Base-by-base conservation (phyloP, 805 yeast species). In the Nadsonia fulvescens region DNA sequence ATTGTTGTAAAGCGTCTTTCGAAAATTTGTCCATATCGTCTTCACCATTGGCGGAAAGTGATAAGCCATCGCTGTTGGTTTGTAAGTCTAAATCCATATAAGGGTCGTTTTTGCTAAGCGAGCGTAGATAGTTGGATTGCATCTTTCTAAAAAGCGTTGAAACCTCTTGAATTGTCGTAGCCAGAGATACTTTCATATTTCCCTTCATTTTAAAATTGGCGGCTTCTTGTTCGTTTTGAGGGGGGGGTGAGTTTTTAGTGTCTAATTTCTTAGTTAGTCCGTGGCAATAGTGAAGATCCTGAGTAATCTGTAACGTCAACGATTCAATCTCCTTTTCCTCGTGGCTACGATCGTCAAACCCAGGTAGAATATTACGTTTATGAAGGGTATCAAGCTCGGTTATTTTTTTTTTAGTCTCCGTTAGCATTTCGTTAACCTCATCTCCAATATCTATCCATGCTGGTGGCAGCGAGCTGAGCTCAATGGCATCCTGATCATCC, bases 111-210 rank as follows among this genome's bases (percentile, higher is more conserved):
- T 76, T 69, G 13, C 28, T 27, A 31, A 86, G 56, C 37, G 75
- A 77, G 44, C 78, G 75, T 43, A 89, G 70, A 42, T 89, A 89
- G 36, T 75, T 71, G 42, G 86, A 79, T 47, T 89, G 99, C 39
- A 89, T 54, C 43, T 78, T 76, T 27, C 96, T 56, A 51, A 83
- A 89, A 27, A 61, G 63, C 11, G 83, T 65, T 20, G 91, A 74
- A 23, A 66, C 54, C 21, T 68, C 70, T 46, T 89, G 98, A 12
- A 89, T 71, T 45, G 73, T 70, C 23, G 74, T 57, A 3, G 98
- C 98, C 47, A 83, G 70, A 24, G 70, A 70, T 39, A 78, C 77
- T 47, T 78, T 75, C 53, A 79, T 66, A 49, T 86, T 89, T 25
- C 69, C 72, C 30, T 81, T 56, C 58, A 86, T 70, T 26, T 61